phyloP scores from a whole-genome alignment of 1,139 yeast genomes.

The Zygosaccharomyces sapae region DNA sequence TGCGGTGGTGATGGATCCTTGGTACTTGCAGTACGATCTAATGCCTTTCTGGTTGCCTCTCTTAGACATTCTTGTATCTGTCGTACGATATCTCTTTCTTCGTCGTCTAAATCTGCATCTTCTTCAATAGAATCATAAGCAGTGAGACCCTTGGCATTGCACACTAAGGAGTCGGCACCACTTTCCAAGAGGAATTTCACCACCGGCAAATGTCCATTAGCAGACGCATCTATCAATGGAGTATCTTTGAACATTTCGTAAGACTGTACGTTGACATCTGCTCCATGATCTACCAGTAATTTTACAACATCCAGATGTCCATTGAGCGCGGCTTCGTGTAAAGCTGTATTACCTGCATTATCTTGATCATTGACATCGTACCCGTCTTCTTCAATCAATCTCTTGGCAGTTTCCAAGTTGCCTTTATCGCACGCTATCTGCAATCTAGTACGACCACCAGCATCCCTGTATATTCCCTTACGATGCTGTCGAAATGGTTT shows the following conservation, averaged over 20 bases:
- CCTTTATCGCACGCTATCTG: conserved; percentile 86
- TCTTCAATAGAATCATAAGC: conserved; percentile 57
- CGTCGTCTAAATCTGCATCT: conserved; percentile 39
- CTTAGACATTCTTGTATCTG: conserved; percentile 34
- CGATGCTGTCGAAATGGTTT: conserved; percentile 28
- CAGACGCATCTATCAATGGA: conserved; percentile 88
- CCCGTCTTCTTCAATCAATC: conserved; percentile 52
- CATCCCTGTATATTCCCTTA: conserved; percentile 63
- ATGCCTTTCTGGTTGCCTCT: conserved; percentile 15
- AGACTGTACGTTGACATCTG: conserved; percentile 70
- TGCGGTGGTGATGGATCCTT: conserved; percentile 37
- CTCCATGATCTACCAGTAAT: conserved; percentile 54
- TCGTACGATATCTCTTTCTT: conserved; percentile 33
- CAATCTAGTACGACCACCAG: conserved; percentile 74
- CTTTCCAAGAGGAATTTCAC: conserved; percentile 60
- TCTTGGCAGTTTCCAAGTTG: conserved; percentile 55
- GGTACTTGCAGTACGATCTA: conserved; percentile 38
- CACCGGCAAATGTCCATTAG: conserved; percentile 69
- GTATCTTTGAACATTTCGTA: conserved; percentile 84
- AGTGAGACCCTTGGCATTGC: conserved; percentile 77
- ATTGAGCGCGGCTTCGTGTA: conserved; percentile 87
- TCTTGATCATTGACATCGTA: conserved; percentile 82
- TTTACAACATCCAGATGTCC: conserved; percentile 62
- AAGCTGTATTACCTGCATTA: conserved; percentile 85
- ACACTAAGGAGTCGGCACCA: conserved; percentile 86